A percentile compares a stretch with the other conserved stretches of the same genome.
These are phyloP conservation scores for Coemansia sp. DNA, from an alignment of 192 early-diverging fungal genomes.

Conservation along the genomic window DNA sequence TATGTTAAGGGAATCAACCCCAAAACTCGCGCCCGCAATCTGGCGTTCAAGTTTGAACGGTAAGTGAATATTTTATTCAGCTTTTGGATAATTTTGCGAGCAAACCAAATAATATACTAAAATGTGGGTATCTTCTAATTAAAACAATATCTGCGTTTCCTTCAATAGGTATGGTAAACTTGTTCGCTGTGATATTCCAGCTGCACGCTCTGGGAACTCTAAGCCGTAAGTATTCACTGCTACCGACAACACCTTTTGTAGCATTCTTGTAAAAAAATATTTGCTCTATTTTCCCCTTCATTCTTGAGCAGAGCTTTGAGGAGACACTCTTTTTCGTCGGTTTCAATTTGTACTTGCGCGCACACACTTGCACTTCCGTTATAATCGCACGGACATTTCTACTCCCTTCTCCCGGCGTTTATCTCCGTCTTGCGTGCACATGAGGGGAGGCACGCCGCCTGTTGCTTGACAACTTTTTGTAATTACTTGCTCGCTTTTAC, in stretches of 20 bases:
- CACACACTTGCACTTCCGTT: background rate
- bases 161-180: constrained; percentile 84
- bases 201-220: constrained; percentile 57
- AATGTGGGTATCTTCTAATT: too few relatives aligned
- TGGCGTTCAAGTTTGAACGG: background rate
- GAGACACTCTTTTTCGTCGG: background rate
- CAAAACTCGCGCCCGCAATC: background rate
- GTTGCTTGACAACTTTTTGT: background rate
- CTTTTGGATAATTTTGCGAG: background rate
- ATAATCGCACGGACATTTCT: background rate
- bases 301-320: constrained; percentile 1
- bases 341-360: background rate
- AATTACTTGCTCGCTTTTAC: background rate
- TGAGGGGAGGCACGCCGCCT: background rate
- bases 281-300: background rate
- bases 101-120: too few relatives aligned
- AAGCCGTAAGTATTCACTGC: constrained; percentile 65
- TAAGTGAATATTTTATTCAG: background rate
- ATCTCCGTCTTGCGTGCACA: background rate
- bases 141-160: too few relatives aligned
- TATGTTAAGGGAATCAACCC: background rate
- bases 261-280: background rate
- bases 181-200: constrained; percentile 85
- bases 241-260: background rate
- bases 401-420: background rate